Evolutionary conservation across 2,329 filamentous ascomycete species (phyloP).

Genomic region (Penicillium sumatraense): DNA sequence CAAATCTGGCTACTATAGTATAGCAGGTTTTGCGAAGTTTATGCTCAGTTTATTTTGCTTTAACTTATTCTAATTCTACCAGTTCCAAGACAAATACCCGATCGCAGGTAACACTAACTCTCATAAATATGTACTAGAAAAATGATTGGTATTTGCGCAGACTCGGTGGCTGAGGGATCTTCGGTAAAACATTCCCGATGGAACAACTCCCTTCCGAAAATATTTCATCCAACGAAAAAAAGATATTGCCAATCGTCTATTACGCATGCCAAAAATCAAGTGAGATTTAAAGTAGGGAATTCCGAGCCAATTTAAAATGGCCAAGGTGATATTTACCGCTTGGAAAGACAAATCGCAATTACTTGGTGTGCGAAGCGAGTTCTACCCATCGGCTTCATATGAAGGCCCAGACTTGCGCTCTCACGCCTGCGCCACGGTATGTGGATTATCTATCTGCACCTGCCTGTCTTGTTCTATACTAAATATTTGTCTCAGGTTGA

Average conservation of each 20-base stretch:
- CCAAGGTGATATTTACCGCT: constrained; percentile 47
- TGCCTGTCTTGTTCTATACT: background rate
- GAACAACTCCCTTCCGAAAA: constrained; percentile 27
- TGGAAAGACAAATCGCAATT: constrained; percentile 47
- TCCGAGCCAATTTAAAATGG: constrained; percentile 31
- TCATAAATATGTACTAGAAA: too few relatives aligned
- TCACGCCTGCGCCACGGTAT: constrained; percentile 46
- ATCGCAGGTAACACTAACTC: too few relatives aligned
- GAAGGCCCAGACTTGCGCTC: constrained; percentile 43
- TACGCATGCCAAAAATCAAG: background rate
- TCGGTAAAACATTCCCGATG: constrained; percentile 22
- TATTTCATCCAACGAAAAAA: constrained; percentile 16
- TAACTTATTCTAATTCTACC: too few relatives aligned
- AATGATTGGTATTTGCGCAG: too few relatives aligned
- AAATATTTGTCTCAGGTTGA: constrained; percentile 37
- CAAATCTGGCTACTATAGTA: background rate
- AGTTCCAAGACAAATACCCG: too few relatives aligned
- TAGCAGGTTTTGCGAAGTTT: background rate
- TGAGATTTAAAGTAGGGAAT: background rate
- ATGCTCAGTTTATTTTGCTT: background rate
- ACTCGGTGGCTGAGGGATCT: too few relatives aligned
- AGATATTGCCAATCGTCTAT: background rate
- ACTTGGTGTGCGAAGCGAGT: constrained; percentile 42
- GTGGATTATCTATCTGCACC: constrained; percentile 6
- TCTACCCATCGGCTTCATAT: constrained; percentile 41